Percentiles rank a stretch among this genome's conserved stretches.
Conservation (phyloP, 768 basidiomycete species). For the Leccinum longicurvipes region DNA sequence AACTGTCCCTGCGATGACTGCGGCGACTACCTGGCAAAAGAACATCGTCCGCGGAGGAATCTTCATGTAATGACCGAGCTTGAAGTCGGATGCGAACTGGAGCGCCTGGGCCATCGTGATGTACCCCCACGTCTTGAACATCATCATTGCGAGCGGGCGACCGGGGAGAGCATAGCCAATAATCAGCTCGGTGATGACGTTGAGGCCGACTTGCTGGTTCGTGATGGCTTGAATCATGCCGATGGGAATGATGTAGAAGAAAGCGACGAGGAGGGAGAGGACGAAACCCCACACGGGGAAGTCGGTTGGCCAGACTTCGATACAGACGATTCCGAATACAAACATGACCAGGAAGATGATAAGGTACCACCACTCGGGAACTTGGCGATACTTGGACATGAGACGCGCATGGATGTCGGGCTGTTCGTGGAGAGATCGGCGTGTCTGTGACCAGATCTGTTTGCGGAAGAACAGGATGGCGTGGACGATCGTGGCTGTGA, state of each 20-base stretch:
- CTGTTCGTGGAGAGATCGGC: slow-evolving; percentile 49
- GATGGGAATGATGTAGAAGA: slow-evolving; percentile 71
- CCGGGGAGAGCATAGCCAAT: slow-evolving; percentile 58
- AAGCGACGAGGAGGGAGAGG: slow-evolving; percentile 40
- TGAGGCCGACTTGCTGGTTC: slow-evolving; percentile 69
- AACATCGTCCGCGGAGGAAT: slow-evolving; percentile 67
- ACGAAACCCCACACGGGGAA: slow-evolving; percentile 44
- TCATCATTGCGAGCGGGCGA: slow-evolving; percentile 73
- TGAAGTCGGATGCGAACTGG: slow-evolving; percentile 70
- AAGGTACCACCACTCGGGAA: slow-evolving; percentile 63
- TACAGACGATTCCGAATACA: slow-evolving; percentile 56
- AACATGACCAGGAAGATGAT: slow-evolving; percentile 46
- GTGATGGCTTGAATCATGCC: slow-evolving; percentile 78
- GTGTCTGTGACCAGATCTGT: slow-evolving; percentile 52
- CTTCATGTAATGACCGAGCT: slow-evolving; percentile 74
- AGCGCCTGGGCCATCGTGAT: slow-evolving; percentile 64
- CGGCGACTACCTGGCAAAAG: slow-evolving; percentile 63
- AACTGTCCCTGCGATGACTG: slow-evolving; percentile 58
- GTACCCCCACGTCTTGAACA: slow-evolving; percentile 73
- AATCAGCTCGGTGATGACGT: slow-evolving; percentile 72
- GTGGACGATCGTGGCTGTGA: slow-evolving; percentile 40
- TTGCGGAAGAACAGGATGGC: slow-evolving; percentile 53
- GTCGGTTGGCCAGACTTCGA: slow-evolving; percentile 61
- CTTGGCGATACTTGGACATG: slow-evolving; percentile 55
- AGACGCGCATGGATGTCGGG: slow-evolving; percentile 60